Evolutionary conservation across 257 asterid genomes (phyloP).

Genomic region (Przewalskia tangutica): DNA sequence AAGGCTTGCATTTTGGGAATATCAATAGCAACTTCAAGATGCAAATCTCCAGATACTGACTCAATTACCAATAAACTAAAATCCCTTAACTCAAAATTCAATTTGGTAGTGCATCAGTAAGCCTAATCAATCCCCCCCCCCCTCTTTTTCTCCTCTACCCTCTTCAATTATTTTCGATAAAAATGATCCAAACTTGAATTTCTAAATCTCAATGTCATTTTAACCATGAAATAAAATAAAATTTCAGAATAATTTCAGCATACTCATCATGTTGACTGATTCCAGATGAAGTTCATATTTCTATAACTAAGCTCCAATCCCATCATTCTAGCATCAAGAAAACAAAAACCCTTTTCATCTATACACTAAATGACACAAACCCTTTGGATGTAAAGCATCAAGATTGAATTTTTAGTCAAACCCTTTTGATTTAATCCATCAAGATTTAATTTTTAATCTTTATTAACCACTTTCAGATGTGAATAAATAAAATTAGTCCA

Average conservation of each 20-base stretch:
- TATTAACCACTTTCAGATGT: background rate
- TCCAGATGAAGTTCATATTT: background rate
- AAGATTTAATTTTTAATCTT: background rate
- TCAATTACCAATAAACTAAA: background rate
- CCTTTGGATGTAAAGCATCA: background rate
- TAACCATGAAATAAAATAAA: background rate
- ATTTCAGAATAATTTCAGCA: background rate
- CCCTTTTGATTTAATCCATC: background rate
- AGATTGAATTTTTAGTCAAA: background rate
- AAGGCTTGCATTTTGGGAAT: background rate
- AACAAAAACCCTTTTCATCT: background rate
- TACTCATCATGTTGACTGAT: background rate
- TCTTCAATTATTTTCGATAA: background rate
- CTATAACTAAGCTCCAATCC: background rate
- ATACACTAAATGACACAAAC: background rate
- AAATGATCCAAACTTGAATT: background rate
- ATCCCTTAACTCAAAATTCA: background rate
- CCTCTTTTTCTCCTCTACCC: background rate
- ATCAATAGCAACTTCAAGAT: background rate
- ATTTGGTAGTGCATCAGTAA: background rate
- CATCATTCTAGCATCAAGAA: background rate
- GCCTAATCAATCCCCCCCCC: background rate
- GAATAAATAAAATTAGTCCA: background rate
- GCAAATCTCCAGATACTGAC: background rate
- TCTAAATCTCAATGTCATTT: background rate